A percentile compares a stretch with the other conserved stretches of the same genome.
phyloP scores from a whole-genome alignment of 192 early-diverging fungal species.

The Coemansia sp. region DNA sequence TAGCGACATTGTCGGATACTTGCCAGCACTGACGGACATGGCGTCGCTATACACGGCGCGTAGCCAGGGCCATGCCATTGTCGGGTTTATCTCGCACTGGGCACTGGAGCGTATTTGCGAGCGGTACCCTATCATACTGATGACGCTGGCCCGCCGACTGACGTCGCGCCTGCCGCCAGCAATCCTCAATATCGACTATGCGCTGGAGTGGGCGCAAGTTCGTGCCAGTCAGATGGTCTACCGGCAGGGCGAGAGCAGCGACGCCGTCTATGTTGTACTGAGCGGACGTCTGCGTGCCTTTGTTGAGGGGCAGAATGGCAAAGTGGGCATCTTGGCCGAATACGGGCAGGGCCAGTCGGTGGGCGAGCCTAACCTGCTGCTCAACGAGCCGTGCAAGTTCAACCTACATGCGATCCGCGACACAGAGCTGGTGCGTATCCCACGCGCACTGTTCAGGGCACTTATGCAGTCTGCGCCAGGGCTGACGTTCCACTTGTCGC shows the following conservation, averaged over 20 bases:
- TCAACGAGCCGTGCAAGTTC: slow-evolving; percentile 59
- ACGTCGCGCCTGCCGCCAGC: slow-evolving; percentile 75
- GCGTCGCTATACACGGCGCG: slow-evolving; percentile 80
- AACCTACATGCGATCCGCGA: slow-evolving; percentile 98
- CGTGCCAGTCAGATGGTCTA: slow-evolving; percentile 90
- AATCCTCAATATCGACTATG: slow-evolving; percentile 74
- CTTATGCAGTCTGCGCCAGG: slow-evolving; percentile 83
- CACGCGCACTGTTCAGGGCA: slow-evolving; percentile 89
- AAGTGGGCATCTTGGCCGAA: slow-evolving; percentile 81
- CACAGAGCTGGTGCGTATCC: slow-evolving; percentile 91
- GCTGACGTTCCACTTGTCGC: slow-evolving; percentile 85
- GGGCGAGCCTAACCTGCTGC: slow-evolving; percentile 90
- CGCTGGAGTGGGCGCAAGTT: slow-evolving; percentile 92
- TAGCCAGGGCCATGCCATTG: slow-evolving; percentile 72
- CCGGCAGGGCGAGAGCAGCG: slow-evolving; percentile 76
- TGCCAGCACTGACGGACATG: slow-evolving; percentile 87
- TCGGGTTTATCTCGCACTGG: slow-evolving; percentile 81
- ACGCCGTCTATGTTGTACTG: slow-evolving; percentile 89
- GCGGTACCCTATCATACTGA: slow-evolving; percentile 71
- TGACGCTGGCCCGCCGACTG: slow-evolving; percentile 84
- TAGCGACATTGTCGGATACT: slow-evolving; percentile 88
- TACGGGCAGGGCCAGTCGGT: slow-evolving; percentile 94
- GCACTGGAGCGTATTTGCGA: slow-evolving; percentile 82
- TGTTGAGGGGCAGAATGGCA: slow-evolving; percentile 54
- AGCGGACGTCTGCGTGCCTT: slow-evolving; percentile 90